Percentiles rank a stretch among this genome's conserved stretches.
Evolutionary conservation across 768 basidiomycete genomes (phyloP).

Genomic region (Mycena filopes): DNA sequence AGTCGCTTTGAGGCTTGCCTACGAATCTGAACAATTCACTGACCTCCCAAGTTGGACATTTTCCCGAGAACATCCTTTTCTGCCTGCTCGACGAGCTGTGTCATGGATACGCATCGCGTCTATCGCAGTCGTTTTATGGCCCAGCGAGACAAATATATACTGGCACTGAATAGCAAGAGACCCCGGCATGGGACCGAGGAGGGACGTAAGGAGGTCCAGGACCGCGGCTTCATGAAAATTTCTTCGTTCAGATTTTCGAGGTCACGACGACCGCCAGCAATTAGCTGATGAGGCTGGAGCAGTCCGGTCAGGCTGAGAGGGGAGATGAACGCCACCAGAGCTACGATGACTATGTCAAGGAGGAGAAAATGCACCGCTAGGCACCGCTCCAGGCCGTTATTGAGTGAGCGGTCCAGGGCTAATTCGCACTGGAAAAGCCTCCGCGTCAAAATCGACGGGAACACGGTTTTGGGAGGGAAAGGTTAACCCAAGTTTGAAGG

Average conservation of each 20-base stretch:
- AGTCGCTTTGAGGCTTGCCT: conserved; percentile 61
- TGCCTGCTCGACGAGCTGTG: no score
- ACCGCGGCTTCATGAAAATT: conserved; percentile 70
- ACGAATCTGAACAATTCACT: no score
- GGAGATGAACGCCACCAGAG: conserved; percentile 43
- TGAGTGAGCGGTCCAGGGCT: no score
- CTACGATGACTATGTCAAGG: conserved; percentile 42
- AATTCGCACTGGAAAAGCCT: no score
- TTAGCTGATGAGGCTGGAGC: conserved; percentile 50
- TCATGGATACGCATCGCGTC: conserved; percentile 70
- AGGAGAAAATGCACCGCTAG: no score
- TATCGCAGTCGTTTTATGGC: conserved; percentile 32
- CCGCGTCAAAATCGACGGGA: no score
- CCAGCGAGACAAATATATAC: conserved; percentile 61
- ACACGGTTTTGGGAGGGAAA: no score
- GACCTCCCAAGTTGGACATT: conserved; percentile 81
- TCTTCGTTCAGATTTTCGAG: conserved; percentile 63
- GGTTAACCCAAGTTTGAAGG: no score
- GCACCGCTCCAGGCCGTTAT: no score
- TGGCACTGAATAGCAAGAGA: conserved; percentile 62
- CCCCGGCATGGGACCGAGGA: conserved; percentile 56
- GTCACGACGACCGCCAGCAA: conserved; percentile 50
- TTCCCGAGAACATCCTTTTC: conserved; percentile 67
- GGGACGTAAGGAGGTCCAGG: conserved; percentile 71
- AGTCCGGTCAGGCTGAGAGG: conserved; percentile 57